Conservation (phyloP, 495 filamentous ascomycete species). For the Ascobolus immersus region DNA sequence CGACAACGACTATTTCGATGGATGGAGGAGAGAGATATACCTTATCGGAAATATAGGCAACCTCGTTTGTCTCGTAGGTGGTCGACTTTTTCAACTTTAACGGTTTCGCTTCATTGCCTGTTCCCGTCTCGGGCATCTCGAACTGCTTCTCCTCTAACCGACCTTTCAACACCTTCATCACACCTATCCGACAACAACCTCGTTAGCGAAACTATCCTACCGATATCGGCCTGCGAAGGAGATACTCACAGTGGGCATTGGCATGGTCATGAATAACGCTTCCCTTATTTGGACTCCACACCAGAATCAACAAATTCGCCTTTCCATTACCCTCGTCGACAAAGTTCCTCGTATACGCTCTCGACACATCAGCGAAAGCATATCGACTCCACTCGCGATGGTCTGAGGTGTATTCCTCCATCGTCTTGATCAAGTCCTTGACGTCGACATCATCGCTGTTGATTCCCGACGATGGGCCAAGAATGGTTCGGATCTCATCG, state of each 20-base stretch:
- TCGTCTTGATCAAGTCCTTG: constrained; percentile 34
- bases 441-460: constrained; percentile 57
- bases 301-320: constrained; percentile 66
- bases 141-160: constrained; percentile 56
- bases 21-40: constrained; percentile 14
- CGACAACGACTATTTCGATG: not conserved
- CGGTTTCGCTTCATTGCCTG: constrained; percentile 23
- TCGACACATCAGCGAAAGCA: constrained; percentile 35
- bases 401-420: constrained; percentile 43
- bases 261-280: constrained; percentile 72
- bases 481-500: constrained; percentile 35
- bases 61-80: constrained; percentile 33
- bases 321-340: constrained; percentile 82
- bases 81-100: constrained; percentile 28
- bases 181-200: too few species aligned
- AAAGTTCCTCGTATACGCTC: constrained; percentile 63
- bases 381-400: constrained; percentile 45
- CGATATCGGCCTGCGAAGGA: too few species aligned
- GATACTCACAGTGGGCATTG: constrained; percentile 39
- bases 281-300: constrained; percentile 77
- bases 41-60: constrained; percentile 64
- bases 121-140: constrained; percentile 32
- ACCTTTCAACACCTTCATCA: constrained; percentile 51
- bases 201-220: too few species aligned
- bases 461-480: constrained; percentile 57